phyloP scores from a whole-genome alignment of 192 early-diverging fungal genomes.

The Backusella luteola region DNA sequence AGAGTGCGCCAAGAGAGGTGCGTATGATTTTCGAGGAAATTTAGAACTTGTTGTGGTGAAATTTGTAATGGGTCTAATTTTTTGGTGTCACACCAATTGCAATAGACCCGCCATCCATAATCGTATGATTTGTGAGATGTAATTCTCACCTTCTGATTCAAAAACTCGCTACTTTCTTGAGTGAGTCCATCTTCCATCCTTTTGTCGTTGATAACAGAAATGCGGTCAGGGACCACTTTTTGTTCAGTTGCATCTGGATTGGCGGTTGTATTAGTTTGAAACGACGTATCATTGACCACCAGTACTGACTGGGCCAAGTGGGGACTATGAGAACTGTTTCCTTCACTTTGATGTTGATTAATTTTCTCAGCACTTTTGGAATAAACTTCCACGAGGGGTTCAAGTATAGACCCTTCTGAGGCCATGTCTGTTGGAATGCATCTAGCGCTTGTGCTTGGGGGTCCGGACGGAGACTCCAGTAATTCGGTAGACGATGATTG shows the following conservation, averaged over 20 bases:
- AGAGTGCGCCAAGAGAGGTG: not conserved
- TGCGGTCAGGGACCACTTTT: conserved; percentile 2
- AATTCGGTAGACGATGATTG: too few species aligned
- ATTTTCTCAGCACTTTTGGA: too few species aligned
- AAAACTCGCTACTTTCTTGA: not conserved
- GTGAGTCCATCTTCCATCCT: not conserved
- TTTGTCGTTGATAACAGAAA: conserved; percentile 8
- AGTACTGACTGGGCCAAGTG: not conserved
- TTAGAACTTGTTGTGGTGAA: not conserved
- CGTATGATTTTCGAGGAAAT: not conserved
- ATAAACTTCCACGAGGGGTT: too few species aligned
- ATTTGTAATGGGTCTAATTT: not conserved
- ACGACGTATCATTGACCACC: not conserved
- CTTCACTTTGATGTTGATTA: too few species aligned
- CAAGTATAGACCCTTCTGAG: too few species aligned
- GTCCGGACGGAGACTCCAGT: too few species aligned
- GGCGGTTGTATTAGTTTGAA: too few species aligned
- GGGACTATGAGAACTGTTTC: not conserved
- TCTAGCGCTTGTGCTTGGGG: too few species aligned
- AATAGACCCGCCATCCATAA: not conserved
- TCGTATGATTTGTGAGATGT: not conserved
- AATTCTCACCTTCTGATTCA: not conserved
- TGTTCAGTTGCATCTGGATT: too few species aligned
- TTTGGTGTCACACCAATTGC: not conserved
- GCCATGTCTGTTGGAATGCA: too few species aligned